Evolutionary conservation across 345 rosid genomes (phyloP).

Genomic region (Murraya paniculata): DNA sequence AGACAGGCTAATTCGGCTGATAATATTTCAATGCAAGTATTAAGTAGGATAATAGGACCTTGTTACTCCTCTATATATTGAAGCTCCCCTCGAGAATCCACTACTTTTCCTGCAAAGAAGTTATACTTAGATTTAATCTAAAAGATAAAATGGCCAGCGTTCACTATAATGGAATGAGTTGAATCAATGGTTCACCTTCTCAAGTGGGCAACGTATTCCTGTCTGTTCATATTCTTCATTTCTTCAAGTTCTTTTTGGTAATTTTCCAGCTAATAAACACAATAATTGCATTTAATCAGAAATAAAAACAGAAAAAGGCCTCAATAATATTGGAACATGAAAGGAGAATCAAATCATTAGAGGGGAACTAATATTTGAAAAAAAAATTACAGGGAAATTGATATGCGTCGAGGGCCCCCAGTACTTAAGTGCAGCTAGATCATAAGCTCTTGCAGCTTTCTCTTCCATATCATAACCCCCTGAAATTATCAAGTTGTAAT

Average conservation of each 20-base stretch:
- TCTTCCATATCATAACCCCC: conserved; percentile 99
- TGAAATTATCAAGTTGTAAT: conserved; percentile 38
- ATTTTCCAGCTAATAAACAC: conserved; percentile 54
- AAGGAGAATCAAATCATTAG: conserved; percentile 36
- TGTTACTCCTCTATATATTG: conserved; percentile 97
- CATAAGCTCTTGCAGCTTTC: conserved; percentile 98
- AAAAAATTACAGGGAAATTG: conserved; percentile 66
- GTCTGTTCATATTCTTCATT: conserved; percentile 84
- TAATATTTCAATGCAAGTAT: neutral
- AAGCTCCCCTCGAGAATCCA: conserved; percentile 99
- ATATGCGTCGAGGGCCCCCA: conserved; percentile 96
- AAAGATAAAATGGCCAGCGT: neutral
- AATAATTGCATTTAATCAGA: conserved; percentile 12
- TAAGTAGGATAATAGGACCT: conserved; percentile 42
- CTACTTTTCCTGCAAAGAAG: conserved; percentile 73
- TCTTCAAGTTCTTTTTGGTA: conserved; percentile 74
- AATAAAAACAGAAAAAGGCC: conserved; percentile 14
- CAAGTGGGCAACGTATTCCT: conserved; percentile 91
- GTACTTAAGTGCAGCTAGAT: conserved; percentile 96
- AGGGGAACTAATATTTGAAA: conserved; percentile 57
- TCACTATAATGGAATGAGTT: neutral
- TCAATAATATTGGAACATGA: conserved; percentile 10
- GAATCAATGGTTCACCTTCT: conserved; percentile 49
- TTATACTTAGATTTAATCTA: no score
- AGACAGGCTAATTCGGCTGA: neutral